These are phyloP conservation scores for Passiflora organensis DNA, from an alignment of 345 rosid species.

Conservation along the genomic window DNA sequence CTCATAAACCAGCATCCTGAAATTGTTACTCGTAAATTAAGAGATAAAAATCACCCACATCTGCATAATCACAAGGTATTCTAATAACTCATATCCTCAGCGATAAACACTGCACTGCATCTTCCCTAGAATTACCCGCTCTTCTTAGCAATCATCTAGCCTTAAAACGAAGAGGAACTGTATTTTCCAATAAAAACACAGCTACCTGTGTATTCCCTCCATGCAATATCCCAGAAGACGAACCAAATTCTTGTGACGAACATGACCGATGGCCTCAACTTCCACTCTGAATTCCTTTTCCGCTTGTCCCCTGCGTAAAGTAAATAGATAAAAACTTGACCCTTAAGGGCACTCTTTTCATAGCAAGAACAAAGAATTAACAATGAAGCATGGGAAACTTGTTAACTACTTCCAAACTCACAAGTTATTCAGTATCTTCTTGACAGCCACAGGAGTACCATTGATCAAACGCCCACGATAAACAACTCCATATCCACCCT, in stretches of 20 bases:
- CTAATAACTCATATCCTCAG: neutral
- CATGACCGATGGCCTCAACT: slow-evolving; percentile 84
- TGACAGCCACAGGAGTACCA: slow-evolving; percentile 70
- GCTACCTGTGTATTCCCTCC: slow-evolving; percentile 70
- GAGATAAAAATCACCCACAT: neutral
- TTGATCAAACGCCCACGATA: slow-evolving; percentile 62
- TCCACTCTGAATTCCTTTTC: slow-evolving; percentile 79
- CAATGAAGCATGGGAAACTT: neutral
- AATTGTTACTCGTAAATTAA: slow-evolving; percentile 2
- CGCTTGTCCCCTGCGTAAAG: slow-evolving; percentile 60
- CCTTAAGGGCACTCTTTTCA: neutral
- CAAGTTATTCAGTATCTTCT: slow-evolving; percentile 70
- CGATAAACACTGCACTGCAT: neutral
- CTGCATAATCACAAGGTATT: neutral
- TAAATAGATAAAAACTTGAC: slow-evolving; percentile 3
- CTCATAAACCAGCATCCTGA: slow-evolving; percentile 74
- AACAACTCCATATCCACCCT: slow-evolving; percentile 82
- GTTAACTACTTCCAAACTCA: slow-evolving; percentile 30
- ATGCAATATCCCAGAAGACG: slow-evolving; percentile 78
- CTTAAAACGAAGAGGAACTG: neutral
- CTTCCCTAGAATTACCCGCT: neutral
- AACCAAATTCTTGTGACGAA: slow-evolving; percentile 80
- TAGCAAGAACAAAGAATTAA: slow-evolving; percentile 3
- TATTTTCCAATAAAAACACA: neutral
- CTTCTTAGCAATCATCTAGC: neutral